Evolutionary conservation across 768 basidiomycete species (phyloP), one percentile per base, ranked within the genome.

Genomic region (Mycena metata): DNA sequence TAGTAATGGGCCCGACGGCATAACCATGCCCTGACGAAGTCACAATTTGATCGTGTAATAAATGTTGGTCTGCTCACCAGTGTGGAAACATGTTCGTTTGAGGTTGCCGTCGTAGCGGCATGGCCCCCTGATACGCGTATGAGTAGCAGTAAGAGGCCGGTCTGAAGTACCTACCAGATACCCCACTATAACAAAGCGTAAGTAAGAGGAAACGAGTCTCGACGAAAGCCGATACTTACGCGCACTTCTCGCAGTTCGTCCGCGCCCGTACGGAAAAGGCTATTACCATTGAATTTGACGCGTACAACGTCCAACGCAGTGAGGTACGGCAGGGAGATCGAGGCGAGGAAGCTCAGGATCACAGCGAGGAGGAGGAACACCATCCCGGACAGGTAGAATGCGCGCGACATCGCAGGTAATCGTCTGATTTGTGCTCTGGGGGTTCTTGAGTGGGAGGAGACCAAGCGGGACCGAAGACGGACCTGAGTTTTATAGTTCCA

Each of bases 251-350:
- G 55, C 52, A 65, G n/a, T 1, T 30, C 16, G 13, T n/a, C 57
- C 13, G 46, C 10, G n/a, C 56, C 47, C 6, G 30, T 30, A 8
- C 30, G 41, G 52, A 45, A 26, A 13, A 52, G 9, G n/a, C 11
- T 42, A 8, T 12, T 2, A 5, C 36, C n/a, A 11, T 15, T 11
- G 50, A 69, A 64, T 0, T 45, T 46, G 60, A 66, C 65, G 24
- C 69, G 72, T 11, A 39, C 62, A 33, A 69, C 66, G 49, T 73
- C 72, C 46, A 73, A 33, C 19, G 72, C 66, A 6, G 64, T 60
- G 39, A 73, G 64, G 33, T 66, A 67, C 5, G 72, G 72, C 21
- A 71, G 67, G 21, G 72, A 73, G 56, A 73, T 73, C 5, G 72
- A 73, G 4, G 61, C 43, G 21, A 73, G 50, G 61, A 73, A 68